Evolutionary conservation across 352 stramenopile genomes (phyloP), one percentile per base, ranked within the genome.

Genomic region (Phytopythium boreale): DNA sequence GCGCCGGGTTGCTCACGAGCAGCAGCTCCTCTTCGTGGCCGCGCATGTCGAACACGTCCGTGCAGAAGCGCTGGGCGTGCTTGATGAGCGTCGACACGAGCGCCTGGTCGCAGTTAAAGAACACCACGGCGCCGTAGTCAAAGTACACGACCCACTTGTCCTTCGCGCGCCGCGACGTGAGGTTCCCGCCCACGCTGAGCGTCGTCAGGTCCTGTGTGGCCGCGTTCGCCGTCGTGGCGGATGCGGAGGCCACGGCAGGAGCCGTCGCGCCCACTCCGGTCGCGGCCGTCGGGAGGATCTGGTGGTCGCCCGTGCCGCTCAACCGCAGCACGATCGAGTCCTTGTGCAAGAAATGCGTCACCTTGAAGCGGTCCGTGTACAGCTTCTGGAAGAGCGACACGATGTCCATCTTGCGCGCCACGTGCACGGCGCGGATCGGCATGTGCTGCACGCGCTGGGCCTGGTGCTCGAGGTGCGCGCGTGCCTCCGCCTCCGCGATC

Each of bases 91-190:
- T 94, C 22, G 73, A 80, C 36, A 89, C 76, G 53, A 93, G 77
- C 5, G 79, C 70, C 63, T 92, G 82, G 36, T 95, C 87, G 67
- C 88, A 96, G 67, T 97, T 96, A 67, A 97, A 95, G 73, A 97
- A 97, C 52, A 97, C 89, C n/a, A 96, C 84, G 36, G 90, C 89
- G 61, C 90, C 90, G 61, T 97, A 97, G 75, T 96, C 87, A 72
- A 97, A 97, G 70, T 97, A 93, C 29, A 97, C 90, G 51, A 96
- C 82, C 84, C 88, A 97, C 68, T 90, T 93, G 75, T 98, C 94
- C 44, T 86, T 90, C 22, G 92, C 94, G 22, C 87, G 84, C 63
- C 83, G 74, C 29, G 80, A 90, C 34, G 80, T 80, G 29, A 91
- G 65, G 56, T 80, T 81, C 37, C 77, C 81, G 36, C 74, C 79